These are phyloP conservation scores for Beauveria australis DNA, from an alignment of 2,329 filamentous ascomycete genomes.

Conservation along the genomic window DNA sequence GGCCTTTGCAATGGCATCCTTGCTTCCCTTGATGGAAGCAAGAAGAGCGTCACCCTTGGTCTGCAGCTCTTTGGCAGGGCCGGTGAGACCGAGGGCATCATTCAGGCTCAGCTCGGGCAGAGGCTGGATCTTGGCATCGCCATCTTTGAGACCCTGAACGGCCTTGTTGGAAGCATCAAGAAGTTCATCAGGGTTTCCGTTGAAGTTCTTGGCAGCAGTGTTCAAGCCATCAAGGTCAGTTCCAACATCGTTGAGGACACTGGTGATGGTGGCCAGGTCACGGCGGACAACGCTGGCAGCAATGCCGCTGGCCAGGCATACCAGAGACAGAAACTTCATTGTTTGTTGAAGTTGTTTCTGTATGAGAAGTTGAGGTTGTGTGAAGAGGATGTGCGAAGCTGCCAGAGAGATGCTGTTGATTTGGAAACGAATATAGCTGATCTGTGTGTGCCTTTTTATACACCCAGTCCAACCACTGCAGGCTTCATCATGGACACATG, in stretches of 20 bases:
- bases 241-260: conserved; percentile 11
- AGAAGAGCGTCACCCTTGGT: conserved; percentile 18
- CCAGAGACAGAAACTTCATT: conserved; percentile 5
- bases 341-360: not conserved
- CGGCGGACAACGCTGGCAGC: conserved; percentile 11
- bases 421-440: not conserved
- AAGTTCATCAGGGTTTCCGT: conserved; percentile 15
- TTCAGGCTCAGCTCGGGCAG: conserved; percentile 12
- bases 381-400: not conserved
- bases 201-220: conserved; percentile 19
- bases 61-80: conserved; percentile 18
- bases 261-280: conserved; percentile 12
- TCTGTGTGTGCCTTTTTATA: not conserved
- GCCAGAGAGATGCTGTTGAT: not conserved
- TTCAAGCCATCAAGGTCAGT: conserved; percentile 15
- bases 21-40: conserved; percentile 19
- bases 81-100: conserved; percentile 14
- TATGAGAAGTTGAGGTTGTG: not conserved
- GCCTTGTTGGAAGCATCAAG: conserved; percentile 17
- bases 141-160: conserved; percentile 14
- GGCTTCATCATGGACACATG: not conserved
- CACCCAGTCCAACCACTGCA: not conserved
- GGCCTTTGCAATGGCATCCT: conserved; percentile 21
- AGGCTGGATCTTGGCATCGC: conserved; percentile 13
- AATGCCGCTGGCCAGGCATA: not conserved